Evolutionary conservation across 768 basidiomycete species (phyloP), one percentile per base, ranked within the genome.

Genomic region (Erythrobasidium yunnanense): DNA sequence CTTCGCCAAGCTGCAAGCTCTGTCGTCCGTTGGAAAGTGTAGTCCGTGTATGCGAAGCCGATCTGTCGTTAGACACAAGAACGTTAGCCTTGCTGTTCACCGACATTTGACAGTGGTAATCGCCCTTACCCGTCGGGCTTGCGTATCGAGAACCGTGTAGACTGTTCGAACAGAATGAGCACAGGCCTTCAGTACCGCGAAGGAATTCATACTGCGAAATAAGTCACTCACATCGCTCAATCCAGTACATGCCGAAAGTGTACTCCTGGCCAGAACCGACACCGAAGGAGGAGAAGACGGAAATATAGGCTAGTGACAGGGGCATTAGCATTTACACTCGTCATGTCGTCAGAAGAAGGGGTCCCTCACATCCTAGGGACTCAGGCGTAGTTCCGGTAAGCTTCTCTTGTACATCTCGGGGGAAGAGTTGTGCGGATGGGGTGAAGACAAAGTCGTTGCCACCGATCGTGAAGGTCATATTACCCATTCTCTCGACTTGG

Each of bases 401-500:
- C 45, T 50, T 25, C 60, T 51, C 47, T 29, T 63, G 38, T n/a
- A 42, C 38, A 25, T 63, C 60, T 22, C 29, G 25, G 27, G 60
- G 60, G 60, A 63, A 63, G 6, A 63, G 27, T 27, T 63, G 60
- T 27, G 60, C 60, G 2, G 45, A 63, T 13, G 47, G 45, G 29
- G 46, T 49, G 46, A 63, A 50, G 60, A 63, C 30, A 25, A 34
- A 63, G 17, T 63, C 60, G 25, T 63, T 51, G 20, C 60, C 60
- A 2, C 42, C 60, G 30, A 63, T 63, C 25, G 23, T 63, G 60
- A 63, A 63, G 4, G 60, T 63, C 49, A 63, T 50, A 32, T 63
- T 63, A 27, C 60, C 60, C 49, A 51, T 51, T 25, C 60, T 46
- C 13, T 46, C 20, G 22, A 63, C 60, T 38, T 63, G 47, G 60